Conservation (phyloP, 202 grass and related monocot genomes). For the Eragrostis tef region DNA sequence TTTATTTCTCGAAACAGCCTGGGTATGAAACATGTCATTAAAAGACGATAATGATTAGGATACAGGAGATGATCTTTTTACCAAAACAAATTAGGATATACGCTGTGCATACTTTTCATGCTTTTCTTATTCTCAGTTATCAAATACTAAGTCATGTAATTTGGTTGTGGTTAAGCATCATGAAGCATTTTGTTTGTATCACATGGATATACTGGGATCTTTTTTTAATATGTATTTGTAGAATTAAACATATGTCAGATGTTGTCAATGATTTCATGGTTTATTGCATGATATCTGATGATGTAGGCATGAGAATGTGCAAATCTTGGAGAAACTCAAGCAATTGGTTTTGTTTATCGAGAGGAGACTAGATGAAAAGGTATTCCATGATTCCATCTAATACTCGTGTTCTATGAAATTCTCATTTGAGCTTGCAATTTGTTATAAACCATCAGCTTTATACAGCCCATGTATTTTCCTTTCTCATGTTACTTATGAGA, state of each 20-base stretch:
- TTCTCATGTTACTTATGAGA: constrained; percentile 20
- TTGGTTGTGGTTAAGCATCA: constrained; percentile 24
- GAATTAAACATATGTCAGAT: constrained; percentile 36
- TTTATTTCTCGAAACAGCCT: constrained; percentile 7
- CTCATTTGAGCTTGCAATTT: not conserved
- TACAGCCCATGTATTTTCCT: not conserved
- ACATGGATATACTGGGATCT: not conserved
- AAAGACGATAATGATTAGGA: not conserved
- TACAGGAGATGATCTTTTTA: constrained; percentile 6
- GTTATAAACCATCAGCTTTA: not conserved
- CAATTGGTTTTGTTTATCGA: constrained; percentile 91
- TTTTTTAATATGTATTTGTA: constrained; percentile 31
- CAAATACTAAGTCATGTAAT: not conserved
- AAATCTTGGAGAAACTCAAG: constrained; percentile 89
- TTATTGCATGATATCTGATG: constrained; percentile 42
- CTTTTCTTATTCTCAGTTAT: constrained; percentile 28
- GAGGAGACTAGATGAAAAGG: constrained; percentile 95
- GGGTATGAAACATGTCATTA: not conserved
- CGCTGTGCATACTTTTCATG: not conserved
- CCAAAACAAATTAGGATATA: constrained; percentile 9
- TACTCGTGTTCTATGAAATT: not conserved
- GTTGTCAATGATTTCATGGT: constrained; percentile 18
- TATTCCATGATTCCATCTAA: constrained; percentile 53
- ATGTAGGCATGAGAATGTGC: constrained; percentile 90
- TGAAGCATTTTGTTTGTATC: constrained; percentile 24